Evolutionary conservation across 306 rosid genomes (phyloP), one percentile per base, ranked within the genome.

Genomic region (Fragaria vesca): DNA sequence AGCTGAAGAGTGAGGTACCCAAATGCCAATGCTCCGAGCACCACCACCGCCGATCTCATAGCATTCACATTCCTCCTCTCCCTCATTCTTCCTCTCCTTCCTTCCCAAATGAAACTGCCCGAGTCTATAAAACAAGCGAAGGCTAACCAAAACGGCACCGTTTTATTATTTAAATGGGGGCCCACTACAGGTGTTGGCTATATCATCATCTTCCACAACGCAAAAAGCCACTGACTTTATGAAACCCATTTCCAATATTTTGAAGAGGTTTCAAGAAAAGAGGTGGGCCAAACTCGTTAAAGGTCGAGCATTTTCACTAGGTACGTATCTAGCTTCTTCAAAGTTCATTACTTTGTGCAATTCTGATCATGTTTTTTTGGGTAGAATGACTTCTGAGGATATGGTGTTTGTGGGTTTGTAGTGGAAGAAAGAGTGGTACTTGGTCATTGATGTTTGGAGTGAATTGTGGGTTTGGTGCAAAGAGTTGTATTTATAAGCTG

Each of bases 21-120:
- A 67, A 94, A 94, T 11, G 95, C 97, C 68, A 92, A 18, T 18
- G 97, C 87, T 81, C 98, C 97, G 38, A 94, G n/a, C 74, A 94
- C 97, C 79, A 94, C 97, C 60, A 94, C 77, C 28, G 86, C 90
- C 36, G 97, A 94, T 83, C 97, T 86, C 70, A 87, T 75, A 67
- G 95, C 93, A 57, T 92, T 94, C 92, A 78, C 71, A 85, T 72
- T 89, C 73, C 88, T 73, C 68, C 62, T 72, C 51, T 51, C 87
- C 32, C 67, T 78, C 95, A 86, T 74, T 63, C 16, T 28, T 54
- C 34, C 24, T 50, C 65, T 43, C 67, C 63, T 57, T 30, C 74
- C 13, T 50, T 21, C 74, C 21, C 68, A 20, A 34, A 61, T 55
- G 30, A 55, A 55, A 55, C 30, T 0, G 4, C 30, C 3, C n/a